Evolutionary conservation across 257 asterid species (phyloP).

Genomic region (Scutellaria minor): DNA sequence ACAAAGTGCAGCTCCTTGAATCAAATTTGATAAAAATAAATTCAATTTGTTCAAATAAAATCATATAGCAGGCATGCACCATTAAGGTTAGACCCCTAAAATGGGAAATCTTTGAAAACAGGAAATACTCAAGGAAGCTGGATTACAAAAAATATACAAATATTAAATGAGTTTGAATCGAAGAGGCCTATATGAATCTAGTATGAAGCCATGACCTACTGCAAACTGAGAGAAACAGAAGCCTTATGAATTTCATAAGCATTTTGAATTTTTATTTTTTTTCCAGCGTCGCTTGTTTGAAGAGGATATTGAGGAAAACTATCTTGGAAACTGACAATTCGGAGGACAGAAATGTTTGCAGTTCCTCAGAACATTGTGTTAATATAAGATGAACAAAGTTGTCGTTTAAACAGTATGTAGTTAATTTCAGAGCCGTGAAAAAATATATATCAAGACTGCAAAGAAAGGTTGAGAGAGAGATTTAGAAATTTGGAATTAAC

Average conservation of each 20-base stretch:
- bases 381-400: constrained; percentile 14
- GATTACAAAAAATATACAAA: not conserved
- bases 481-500: constrained; percentile 43
- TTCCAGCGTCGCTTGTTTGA: too few relatives aligned
- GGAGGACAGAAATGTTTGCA: constrained; percentile 6
- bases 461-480: constrained; percentile 26
- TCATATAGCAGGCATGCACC: constrained; percentile 6
- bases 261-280: not conserved
- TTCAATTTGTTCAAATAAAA: constrained; percentile 2
- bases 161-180: not conserved
- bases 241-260: not conserved
- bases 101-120: constrained; percentile 15
- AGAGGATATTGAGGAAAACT: not conserved
- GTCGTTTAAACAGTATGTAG: constrained; percentile 19
- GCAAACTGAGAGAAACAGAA: constrained; percentile 13
- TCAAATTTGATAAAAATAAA: constrained; percentile 20
- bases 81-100: constrained; percentile 5
- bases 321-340: constrained; percentile 23
- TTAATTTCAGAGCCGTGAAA: constrained; percentile 16
- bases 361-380: constrained; percentile 6
- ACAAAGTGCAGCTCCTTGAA: constrained; percentile 20
- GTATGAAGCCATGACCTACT: not conserved
- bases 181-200: not conserved
- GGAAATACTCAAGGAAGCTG: constrained; percentile 14
- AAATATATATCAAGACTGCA: constrained; percentile 23